Percentiles rank a stretch among this genome's conserved stretches.
These are phyloP conservation scores for Blastomyces gilchristii DNA, from an alignment of 2,329 filamentous ascomycete species.

Conservation along the genomic window DNA sequence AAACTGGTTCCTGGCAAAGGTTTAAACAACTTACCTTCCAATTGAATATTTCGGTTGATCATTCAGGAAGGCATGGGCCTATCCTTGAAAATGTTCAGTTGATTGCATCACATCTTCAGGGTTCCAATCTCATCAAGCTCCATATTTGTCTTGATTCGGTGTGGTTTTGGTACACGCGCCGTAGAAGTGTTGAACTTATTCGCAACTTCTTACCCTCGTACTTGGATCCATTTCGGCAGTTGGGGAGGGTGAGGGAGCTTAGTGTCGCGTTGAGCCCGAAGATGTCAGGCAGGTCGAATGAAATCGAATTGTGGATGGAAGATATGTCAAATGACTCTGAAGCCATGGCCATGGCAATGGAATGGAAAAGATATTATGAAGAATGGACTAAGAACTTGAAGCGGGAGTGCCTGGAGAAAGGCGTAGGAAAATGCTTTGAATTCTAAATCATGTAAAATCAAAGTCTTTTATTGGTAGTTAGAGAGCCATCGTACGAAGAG, in stretches of 20 bases:
- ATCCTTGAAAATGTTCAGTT: conserved; percentile 2
- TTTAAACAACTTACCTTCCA: conserved; percentile 8
- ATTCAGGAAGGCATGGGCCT: neutral
- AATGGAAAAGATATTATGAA: conserved; percentile 9
- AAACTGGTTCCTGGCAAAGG: conserved; percentile 11
- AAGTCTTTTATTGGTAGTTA: too few relatives aligned
- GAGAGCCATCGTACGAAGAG: too few relatives aligned
- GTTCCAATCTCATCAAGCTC: conserved; percentile 8
- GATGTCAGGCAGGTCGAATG: neutral
- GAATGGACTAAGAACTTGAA: conserved; percentile 9
- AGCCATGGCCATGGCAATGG: neutral
- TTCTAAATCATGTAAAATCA: too few relatives aligned
- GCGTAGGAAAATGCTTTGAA: neutral
- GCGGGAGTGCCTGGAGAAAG: neutral
- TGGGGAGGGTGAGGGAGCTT: conserved; percentile 9
- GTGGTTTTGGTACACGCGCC: neutral
- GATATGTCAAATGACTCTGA: neutral
- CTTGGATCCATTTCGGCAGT: conserved; percentile 10
- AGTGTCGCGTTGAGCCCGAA: neutral
- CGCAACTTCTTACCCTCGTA: conserved; percentile 6
- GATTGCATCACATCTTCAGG: conserved; percentile 8
- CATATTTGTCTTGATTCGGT: conserved; percentile 5
- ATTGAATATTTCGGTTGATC: neutral
- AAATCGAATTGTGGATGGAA: conserved; percentile 5
- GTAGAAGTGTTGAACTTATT: neutral